phyloP scores from a whole-genome alignment of 2,329 filamentous ascomycete genomes.

The Aspergillus aculeatinus region DNA sequence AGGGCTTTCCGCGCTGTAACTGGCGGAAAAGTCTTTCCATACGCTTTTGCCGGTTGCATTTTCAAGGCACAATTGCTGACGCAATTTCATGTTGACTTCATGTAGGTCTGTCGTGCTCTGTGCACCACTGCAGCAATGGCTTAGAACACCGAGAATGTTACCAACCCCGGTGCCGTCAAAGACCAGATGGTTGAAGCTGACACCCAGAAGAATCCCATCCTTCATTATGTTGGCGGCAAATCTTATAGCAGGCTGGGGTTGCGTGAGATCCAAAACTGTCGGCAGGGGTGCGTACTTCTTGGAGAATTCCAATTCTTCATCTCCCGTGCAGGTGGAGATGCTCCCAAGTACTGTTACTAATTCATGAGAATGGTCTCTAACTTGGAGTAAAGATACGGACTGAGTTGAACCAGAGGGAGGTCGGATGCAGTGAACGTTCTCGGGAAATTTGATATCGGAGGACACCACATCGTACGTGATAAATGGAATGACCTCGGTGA shows the following conservation, averaged over 20 bases:
- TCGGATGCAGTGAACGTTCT: constrained; percentile 5
- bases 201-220: background rate
- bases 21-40: background rate
- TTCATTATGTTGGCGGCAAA: constrained; percentile 3
- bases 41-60: background rate
- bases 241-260: background rate
- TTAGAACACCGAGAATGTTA: background rate
- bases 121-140: background rate
- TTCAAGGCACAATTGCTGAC: background rate
- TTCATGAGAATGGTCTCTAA: background rate
- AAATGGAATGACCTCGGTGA: background rate
- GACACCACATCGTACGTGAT: background rate
- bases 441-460: background rate
- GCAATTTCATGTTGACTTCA: background rate
- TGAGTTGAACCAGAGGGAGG: background rate
- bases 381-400: background rate
- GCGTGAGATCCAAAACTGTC: background rate
- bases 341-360: background rate
- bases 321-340: background rate
- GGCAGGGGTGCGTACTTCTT: background rate
- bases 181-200: constrained; percentile 1
- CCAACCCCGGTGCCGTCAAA: constrained; percentile 4
- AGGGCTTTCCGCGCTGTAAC: background rate
- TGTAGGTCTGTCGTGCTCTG: background rate
- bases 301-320: background rate